Evolutionary conservation across 2,329 filamentous ascomycete species (phyloP), one percentile per base, ranked within the genome.

Genomic region (Arthrobotrys iridis): DNA sequence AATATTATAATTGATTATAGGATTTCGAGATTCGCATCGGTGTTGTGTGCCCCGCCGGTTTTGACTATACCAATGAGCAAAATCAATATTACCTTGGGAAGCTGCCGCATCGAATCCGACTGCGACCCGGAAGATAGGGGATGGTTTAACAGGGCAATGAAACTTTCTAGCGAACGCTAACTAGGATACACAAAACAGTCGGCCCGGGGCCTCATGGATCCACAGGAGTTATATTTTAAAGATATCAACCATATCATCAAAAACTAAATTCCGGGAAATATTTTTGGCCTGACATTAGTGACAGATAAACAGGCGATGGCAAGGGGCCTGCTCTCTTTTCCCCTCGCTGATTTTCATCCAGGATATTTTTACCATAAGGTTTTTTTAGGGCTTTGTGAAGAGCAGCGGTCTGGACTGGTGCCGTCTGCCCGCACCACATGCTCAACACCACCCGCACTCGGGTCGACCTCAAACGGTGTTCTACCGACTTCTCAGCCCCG

Each of bases 361-460:
- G 65, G 55, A 33, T 43, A 28, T 33, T 55, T 55, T 70, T 60
- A 55, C 55, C 65, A 35, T 55, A 55, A 37, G 50, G 50, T 37
- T 55, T 46, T n/a, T 70, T 33, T 45, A 37, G 50, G 50, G 45
- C 45, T 58, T 70, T 70, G 64, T 55, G 55, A 55, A 45, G 55
- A 41, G 15, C 10, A 43, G 26, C 40, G 28, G 15, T 37, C 45
- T 40, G 46, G 33, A 37, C 15, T 45, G 35, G 18, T 58, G 33
- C n/a, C n/a, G n/a, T 18, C 28, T 30, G 33, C 33, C 41, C 26
- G 63, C 52, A 62, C 65, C 65, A 70, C 65, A 70, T 55, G 37
- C 33, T 45, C 65, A 70, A 70, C 65, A 70, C 65, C 33, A 60
- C 22, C 4, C 4, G 10, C 28, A 15, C 40, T 40, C 33, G n/a